Base-by-base conservation (phyloP, 371 early-diverging fungal species). In the Mortierella sp. region DNA sequence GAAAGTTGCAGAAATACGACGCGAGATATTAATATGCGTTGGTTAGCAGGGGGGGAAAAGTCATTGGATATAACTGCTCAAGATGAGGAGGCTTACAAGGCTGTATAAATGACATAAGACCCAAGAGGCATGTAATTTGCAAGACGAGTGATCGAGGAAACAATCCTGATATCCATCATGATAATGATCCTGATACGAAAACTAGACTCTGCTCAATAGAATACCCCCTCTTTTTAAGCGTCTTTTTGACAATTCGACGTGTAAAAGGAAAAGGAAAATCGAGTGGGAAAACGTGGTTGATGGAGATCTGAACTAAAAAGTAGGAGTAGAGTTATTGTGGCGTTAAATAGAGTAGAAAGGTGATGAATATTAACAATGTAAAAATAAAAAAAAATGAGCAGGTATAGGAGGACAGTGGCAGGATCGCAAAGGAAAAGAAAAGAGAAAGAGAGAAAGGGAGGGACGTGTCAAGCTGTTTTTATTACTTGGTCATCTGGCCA, bases 91-190 rank as follows among this genome's bases (percentile, higher is more conserved):
- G n/a, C 78, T 61, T 78, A 78, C 78, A 79, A 47, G 37, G 80
- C 80, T 3, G 80, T 79, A 64, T 79, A 79, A 54, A 79, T 74
- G 43, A 79, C 80, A 74, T 79, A 79, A 40, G 80, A 79, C 0
- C 80, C 80, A 19, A 79, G 57, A 0, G 80, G 80, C 70, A 79
- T 63, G 47, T 79, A 79, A 59, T 73, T 79, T 26, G 80, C 70
- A 42, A 79, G 68, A 23, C 74, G 74, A 19, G 71, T 79, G 68
- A 79, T 74, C 1, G 80, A 64, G 9, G 80, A 74, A 3, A 79
- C 66, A 47, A 79, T 67, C 61, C 67, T 66, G 62, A 68, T n/a
- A 67, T 76, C 65, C 76, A 76, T 70, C 7, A n/a, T 47, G 43
- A 43, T 13, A n/a, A n/a, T n/a, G n/a, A n/a, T n/a, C n/a, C n/a